Conservation (phyloP, 2,329 filamentous ascomycete species). For the Diaporthe helianthi region DNA sequence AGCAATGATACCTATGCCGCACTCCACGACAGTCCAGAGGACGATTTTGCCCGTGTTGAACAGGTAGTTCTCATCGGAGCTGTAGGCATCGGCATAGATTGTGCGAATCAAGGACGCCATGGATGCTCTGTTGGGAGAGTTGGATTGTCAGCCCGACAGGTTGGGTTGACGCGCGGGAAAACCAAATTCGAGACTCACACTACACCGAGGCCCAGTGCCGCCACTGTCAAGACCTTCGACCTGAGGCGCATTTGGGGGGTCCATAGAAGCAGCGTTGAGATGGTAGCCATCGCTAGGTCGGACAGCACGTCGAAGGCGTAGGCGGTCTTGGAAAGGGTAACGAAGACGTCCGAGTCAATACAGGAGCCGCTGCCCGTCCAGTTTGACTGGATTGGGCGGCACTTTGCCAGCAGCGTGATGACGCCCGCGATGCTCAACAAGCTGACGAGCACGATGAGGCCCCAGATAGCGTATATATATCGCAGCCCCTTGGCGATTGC, state of each 20-base stretch:
- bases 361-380: slow-evolving; percentile 31
- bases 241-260: slow-evolving; percentile 25
- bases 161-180: neutral
- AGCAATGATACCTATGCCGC: slow-evolving; percentile 31
- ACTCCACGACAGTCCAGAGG: slow-evolving; percentile 34
- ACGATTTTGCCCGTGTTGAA: slow-evolving; percentile 35
- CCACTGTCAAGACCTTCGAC: slow-evolving; percentile 27
- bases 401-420: slow-evolving; percentile 32
- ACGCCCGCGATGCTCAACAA: slow-evolving; percentile 30
- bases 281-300: slow-evolving; percentile 30
- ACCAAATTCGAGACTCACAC: slow-evolving; percentile 20
- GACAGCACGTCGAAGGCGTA: slow-evolving; percentile 33
- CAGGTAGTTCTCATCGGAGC: slow-evolving; percentile 31
- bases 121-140: slow-evolving; percentile 20
- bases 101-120: slow-evolving; percentile 32
- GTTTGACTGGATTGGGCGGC: slow-evolving; percentile 33
- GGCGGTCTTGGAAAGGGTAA: slow-evolving; percentile 32
- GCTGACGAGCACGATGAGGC: slow-evolving; percentile 32
- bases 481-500: slow-evolving; percentile 25
- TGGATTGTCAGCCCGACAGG: neutral
- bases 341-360: slow-evolving; percentile 30
- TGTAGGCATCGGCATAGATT: slow-evolving; percentile 32
- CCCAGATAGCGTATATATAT: slow-evolving; percentile 30
- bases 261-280: slow-evolving; percentile 33
- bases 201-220: slow-evolving; percentile 29